Conservation (phyloP, 2,329 filamentous ascomycete genomes). For the Colletotrichum tamarilloi region DNA sequence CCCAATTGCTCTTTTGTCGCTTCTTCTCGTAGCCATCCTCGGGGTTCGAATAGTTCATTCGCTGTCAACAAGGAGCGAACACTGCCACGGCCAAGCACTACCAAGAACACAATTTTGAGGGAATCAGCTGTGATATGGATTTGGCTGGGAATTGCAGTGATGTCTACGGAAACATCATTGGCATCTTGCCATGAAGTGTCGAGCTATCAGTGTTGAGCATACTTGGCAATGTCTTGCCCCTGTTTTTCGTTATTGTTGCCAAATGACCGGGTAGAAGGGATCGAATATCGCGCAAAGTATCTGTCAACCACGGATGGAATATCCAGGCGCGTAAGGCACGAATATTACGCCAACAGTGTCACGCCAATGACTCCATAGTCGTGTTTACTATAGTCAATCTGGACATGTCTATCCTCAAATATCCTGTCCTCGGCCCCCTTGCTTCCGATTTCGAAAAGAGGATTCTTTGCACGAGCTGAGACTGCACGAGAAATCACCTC, state of each 20-base stretch:
- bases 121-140: not conserved
- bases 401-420: not conserved
- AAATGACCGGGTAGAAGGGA: not conserved
- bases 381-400: not conserved
- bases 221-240: not conserved
- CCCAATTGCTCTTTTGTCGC: not conserved
- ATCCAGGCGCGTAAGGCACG: not conserved
- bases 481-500: not conserved
- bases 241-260: not conserved
- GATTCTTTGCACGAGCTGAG: not conserved
- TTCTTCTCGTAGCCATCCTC: no score
- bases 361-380: not conserved
- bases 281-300: not conserved
- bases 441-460: not conserved
- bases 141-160: not conserved
- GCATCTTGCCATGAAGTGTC: not conserved
- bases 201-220: not conserved
- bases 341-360: not conserved
- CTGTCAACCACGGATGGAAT: not conserved
- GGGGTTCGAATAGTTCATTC: not conserved
- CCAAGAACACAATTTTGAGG: slow-evolving; percentile 1
- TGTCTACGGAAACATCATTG: not conserved
- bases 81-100: slow-evolving; percentile 29
- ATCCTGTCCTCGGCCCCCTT: not conserved
- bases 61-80: not conserved